phyloP scores from a whole-genome alignment of 2,329 filamentous ascomycete species.

The Fusarium mexicanum region DNA sequence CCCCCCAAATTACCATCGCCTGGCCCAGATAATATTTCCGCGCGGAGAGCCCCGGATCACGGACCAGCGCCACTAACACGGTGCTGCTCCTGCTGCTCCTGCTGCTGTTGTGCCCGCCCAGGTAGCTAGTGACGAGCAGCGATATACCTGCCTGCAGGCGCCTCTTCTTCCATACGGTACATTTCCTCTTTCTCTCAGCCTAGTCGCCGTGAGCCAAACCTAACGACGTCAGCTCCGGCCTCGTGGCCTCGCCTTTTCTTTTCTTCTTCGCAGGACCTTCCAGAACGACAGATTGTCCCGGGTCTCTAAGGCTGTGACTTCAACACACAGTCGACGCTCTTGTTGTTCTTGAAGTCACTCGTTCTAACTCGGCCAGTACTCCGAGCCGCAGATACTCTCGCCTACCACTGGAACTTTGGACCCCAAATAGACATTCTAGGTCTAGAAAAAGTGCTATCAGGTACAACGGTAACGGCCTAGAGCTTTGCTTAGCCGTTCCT shows the following conservation, averaged over 20 bases:
- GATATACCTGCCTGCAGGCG: slow-evolving; percentile 47
- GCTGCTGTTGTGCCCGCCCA: slow-evolving; percentile 47
- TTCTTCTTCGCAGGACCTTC: slow-evolving; percentile 36
- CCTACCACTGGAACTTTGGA: neutral
- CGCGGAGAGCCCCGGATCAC: slow-evolving; percentile 56
- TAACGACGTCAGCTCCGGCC: slow-evolving; percentile 42
- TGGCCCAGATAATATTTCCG: slow-evolving; percentile 60
- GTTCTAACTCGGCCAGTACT: slow-evolving; percentile 20
- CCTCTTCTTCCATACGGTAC: slow-evolving; percentile 40
- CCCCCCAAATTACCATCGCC: slow-evolving; percentile 50
- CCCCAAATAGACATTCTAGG: slow-evolving; percentile 3
- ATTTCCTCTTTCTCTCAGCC: slow-evolving; percentile 41
- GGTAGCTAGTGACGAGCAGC: slow-evolving; percentile 44
- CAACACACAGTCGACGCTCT: neutral
- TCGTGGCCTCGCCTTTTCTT: slow-evolving; percentile 41
- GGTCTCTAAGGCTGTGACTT: slow-evolving; percentile 22
- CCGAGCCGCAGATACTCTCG: slow-evolving; percentile 7
- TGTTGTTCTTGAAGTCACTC: slow-evolving; percentile 19
- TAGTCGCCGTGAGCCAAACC: slow-evolving; percentile 38
- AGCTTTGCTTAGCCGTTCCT: slow-evolving; percentile 14
- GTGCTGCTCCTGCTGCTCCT: slow-evolving; percentile 41
- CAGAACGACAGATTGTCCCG: slow-evolving; percentile 26
- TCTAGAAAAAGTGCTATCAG: neutral
- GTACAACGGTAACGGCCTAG: slow-evolving; percentile 15
- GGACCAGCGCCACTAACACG: slow-evolving; percentile 49